These are phyloP conservation scores for Zychaea mexicana DNA, from an alignment of 371 early-diverging fungal species.

Conservation along the genomic window DNA sequence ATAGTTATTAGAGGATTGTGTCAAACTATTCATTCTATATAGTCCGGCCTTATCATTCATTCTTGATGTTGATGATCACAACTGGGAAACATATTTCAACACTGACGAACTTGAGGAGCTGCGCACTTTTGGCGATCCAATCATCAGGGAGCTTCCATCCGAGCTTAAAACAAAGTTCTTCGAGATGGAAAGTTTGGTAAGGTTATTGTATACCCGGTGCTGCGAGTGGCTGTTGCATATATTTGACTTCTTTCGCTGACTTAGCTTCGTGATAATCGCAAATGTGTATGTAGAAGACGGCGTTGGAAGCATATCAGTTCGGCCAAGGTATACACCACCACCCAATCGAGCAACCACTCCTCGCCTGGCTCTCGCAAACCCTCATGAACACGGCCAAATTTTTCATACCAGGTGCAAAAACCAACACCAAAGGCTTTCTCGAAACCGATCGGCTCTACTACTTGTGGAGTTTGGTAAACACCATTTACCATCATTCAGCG, in stretches of 20 bases:
- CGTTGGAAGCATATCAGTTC: too few relatives aligned
- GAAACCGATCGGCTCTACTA: conserved; percentile 2
- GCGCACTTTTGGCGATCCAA: neutral
- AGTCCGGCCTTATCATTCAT: neutral
- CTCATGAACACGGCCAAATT: too few relatives aligned
- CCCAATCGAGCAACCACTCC: too few relatives aligned
- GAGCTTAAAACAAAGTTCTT: neutral
- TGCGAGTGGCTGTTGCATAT: too few relatives aligned
- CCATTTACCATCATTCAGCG: neutral
- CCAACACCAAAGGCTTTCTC: neutral
- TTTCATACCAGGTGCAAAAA: too few relatives aligned
- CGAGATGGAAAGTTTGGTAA: neutral
- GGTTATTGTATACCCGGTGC: neutral
- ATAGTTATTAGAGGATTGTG: neutral
- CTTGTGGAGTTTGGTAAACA: conserved; percentile 2
- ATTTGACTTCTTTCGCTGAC: too few relatives aligned
- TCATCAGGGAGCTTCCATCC: neutral
- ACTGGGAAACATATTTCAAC: neutral
- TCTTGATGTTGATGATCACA: neutral
- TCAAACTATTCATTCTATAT: neutral
- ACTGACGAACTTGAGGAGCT: neutral
- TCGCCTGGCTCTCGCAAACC: too few relatives aligned
- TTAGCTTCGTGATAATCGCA: too few relatives aligned
- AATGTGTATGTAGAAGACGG: too few relatives aligned
- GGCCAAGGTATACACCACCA: too few relatives aligned